Percentiles rank a stretch among this genome's conserved stretches.
phyloP scores from a whole-genome alignment of 2,329 filamentous ascomycete species.

The Penicillium vulpinum region DNA sequence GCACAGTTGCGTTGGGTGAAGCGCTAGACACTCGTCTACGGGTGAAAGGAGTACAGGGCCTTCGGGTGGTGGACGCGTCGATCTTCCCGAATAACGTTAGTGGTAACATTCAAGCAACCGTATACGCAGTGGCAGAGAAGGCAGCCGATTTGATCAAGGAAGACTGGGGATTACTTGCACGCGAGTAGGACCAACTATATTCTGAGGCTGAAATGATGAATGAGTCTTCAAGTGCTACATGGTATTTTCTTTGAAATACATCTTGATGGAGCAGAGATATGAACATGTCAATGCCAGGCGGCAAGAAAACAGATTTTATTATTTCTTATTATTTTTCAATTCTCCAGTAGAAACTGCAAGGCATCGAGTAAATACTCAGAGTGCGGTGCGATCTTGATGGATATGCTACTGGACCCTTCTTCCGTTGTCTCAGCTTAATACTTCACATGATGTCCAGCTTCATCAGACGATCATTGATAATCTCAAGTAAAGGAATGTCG shows the following conservation, averaged over 20 bases:
- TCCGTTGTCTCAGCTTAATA: not conserved
- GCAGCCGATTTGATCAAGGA: slow-evolving; percentile 36
- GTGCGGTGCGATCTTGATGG: not conserved
- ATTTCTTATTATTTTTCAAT: too few species aligned
- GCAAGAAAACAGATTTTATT: too few species aligned
- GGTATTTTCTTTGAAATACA: not conserved
- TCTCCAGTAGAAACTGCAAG: not conserved
- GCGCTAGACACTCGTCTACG: slow-evolving; percentile 29
- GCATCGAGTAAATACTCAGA: not conserved
- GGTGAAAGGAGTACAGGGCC: slow-evolving; percentile 27
- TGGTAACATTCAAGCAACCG: slow-evolving; percentile 30
- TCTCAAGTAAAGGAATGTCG: not conserved
- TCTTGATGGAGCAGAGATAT: not conserved
- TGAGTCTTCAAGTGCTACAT: too few species aligned
- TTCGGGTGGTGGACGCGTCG: slow-evolving; percentile 30
- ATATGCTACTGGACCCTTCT: not conserved
- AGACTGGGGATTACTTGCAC: slow-evolving; percentile 9
- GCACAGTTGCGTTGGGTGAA: slow-evolving; percentile 32
- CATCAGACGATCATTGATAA: not conserved
- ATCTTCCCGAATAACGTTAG: slow-evolving; percentile 31
- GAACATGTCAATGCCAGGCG: not conserved
- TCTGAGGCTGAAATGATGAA: not conserved
- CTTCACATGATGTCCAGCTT: not conserved
- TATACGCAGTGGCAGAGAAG: slow-evolving; percentile 38
- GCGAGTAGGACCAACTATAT: not conserved